Evolutionary conservation across 441 rosid species (phyloP), one percentile per base, ranked within the genome.

Genomic region (Brassica hybrid): DNA sequence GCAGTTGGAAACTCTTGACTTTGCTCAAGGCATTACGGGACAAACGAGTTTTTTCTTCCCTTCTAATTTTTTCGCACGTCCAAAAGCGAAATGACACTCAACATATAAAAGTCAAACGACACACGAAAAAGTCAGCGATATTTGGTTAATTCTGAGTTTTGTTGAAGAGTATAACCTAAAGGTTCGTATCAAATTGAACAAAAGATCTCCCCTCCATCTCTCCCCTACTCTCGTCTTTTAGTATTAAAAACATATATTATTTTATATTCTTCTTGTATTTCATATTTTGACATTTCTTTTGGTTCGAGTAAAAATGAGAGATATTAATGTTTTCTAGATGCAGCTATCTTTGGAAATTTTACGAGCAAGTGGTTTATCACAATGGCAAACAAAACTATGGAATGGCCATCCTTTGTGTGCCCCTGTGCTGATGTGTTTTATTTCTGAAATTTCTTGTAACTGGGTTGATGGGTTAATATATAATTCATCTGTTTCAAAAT

Each of bases 1-100:
- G 78, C 78, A 73, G 81, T 67, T 79, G 78, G 36, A 73, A 73
- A 61, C 60, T 73, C 81, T 21, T 78, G 81, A 78, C 77, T 73
- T 78, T 78, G 73, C 73, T 52, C 74, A 62, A 73, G 77, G 70
- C 70, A 73, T 36, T 58, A 66, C n/a, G 27, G 68, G 36, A 57
- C 62, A 34, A 23, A 17, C 60, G 71, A 64, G 60, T 56, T 76
- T 71, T 27, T 69, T 52, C 71, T 77, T 41, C 34, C 67, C 16
- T 63, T 57, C 58, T 21, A 38, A 3, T 48, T 45, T 65, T 64
- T 67, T 57, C 56, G 66, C 67, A 48, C 52, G 60, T 71, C 52
- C 41, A 71, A 65, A 36, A 19, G 63, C 13, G 72, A 64, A 65
- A 77, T 27, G 19, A 41, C 23, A 77, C 19, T 25, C 72, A 4